Evolutionary conservation across 164 flowering plant species (phyloP).

Genomic region (Dillenia turbinata): DNA sequence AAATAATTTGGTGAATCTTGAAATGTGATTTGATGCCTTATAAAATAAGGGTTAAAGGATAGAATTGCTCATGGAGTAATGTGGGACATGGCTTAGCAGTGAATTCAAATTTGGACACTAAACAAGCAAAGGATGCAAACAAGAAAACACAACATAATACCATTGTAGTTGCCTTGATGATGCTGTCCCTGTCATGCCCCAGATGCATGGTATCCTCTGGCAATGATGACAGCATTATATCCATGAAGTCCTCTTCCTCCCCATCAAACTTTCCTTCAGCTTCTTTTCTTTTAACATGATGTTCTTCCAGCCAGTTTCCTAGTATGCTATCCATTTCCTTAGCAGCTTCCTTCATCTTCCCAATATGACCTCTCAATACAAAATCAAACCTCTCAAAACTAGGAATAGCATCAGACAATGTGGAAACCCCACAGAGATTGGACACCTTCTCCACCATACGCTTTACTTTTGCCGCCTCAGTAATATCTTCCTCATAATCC

Average conservation of each 20-base stretch:
- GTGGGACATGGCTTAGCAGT: too few species aligned
- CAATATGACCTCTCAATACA: slow-evolving; percentile 5
- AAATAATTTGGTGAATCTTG: too few species aligned
- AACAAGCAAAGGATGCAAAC: background rate
- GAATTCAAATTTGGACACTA: too few species aligned
- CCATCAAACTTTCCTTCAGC: background rate
- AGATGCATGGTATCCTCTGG: slow-evolving; percentile 3
- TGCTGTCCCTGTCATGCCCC: slow-evolving; percentile 3
- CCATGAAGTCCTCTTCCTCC: slow-evolving; percentile 13
- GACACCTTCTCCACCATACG: slow-evolving; percentile 17
- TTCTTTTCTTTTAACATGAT: slow-evolving; percentile 7
- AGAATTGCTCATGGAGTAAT: too few species aligned
- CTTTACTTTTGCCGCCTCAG: slow-evolving; percentile 7
- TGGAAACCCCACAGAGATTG: slow-evolving; percentile 23
- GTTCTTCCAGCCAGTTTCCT: slow-evolving; percentile 13
- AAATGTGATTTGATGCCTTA: too few species aligned
- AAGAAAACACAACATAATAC: slow-evolving; percentile 4
- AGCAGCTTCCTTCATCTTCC: slow-evolving; percentile 9
- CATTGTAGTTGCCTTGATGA: slow-evolving; percentile 20
- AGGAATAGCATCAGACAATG: slow-evolving; percentile 14
- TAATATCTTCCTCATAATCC: background rate
- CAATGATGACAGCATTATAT: slow-evolving; percentile 14
- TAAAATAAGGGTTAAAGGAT: too few species aligned
- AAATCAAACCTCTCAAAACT: slow-evolving; percentile 17
- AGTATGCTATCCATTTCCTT: slow-evolving; percentile 10